Evolutionary conservation across 2,329 filamentous ascomycete species (phyloP), one percentile per base, ranked within the genome.

Genomic region (Aureobasidium subglaciale): DNA sequence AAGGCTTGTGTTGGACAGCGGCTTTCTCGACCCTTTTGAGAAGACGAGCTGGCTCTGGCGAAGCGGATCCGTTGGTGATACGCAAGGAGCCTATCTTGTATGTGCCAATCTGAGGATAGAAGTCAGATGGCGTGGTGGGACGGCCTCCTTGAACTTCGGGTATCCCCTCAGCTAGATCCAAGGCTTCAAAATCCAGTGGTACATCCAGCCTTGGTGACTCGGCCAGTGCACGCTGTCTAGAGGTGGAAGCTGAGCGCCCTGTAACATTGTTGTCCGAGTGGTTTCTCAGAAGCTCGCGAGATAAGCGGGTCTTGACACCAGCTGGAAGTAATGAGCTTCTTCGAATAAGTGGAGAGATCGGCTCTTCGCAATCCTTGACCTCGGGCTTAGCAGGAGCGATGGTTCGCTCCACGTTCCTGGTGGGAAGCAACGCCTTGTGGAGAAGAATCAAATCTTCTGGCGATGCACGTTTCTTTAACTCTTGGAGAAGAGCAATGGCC

Each of bases 361-460:
- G 32, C 20, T 40, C 41, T 27, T 59, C 55, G 8, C 55, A 30
- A 1, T 57, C 48, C 30, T 41, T 38, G 10, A 22, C n/a, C 20
- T 50, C 55, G 6, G 46, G 20, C 11, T 35, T 43, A 6, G 40
- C 32, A n/a, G 38, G 35, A 20, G 59, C 56, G 11, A 52, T 53
- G 2, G 59, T 55, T 0, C 58, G 52, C 25, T 62, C 62, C 10
- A 61, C 61, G 18, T 66, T 62, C 55, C 64, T 67, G 25, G 63
- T 65, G 1, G 69, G 69, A 10, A 70, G 58, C 20, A 71, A 59
- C 10, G 68, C 68, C 56, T 65, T 62, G 58, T 71, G 69, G 27
- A 70, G 59, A 27, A 75, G 73, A 22, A 73, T 74, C 29, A 78
- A 65, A 56, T 78, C 73, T 53, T 77, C 74, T 1, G 74, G 74